These are phyloP conservation scores for Lentinus brumalis DNA, from an alignment of 768 basidiomycete species.

Conservation along the genomic window DNA sequence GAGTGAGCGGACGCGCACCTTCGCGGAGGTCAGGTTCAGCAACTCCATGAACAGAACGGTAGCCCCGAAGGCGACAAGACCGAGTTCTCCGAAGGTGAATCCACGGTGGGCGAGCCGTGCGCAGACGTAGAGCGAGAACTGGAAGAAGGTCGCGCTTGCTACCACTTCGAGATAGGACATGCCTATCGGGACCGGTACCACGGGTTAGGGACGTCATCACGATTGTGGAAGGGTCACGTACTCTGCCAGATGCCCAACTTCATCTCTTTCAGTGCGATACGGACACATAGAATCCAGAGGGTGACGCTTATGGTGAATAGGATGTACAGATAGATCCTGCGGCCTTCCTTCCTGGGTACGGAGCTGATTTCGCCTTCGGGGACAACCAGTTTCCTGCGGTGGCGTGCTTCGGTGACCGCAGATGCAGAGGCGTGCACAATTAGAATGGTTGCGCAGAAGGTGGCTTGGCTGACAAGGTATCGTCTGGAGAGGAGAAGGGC, in stretches of 20 bases:
- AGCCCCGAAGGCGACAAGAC: slow-evolving; percentile 85
- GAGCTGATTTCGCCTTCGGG: slow-evolving; percentile 73
- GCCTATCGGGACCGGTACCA: slow-evolving; percentile 46
- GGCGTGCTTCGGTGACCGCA: slow-evolving; percentile 67
- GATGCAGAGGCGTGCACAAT: slow-evolving; percentile 80
- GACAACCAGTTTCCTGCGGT: slow-evolving; percentile 40
- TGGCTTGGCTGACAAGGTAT: slow-evolving; percentile 76
- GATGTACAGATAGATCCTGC: slow-evolving; percentile 63
- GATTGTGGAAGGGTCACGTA: slow-evolving; percentile 39
- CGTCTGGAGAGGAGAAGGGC: slow-evolving; percentile 71
- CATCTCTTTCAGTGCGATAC: slow-evolving; percentile 43
- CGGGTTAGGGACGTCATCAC: not conserved
- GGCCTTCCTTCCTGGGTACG: slow-evolving; percentile 72
- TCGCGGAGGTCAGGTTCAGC: slow-evolving; percentile 78
- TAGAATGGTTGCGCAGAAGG: slow-evolving; percentile 78
- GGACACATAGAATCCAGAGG: slow-evolving; percentile 49
- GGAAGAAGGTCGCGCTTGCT: slow-evolving; percentile 79
- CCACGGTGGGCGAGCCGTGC: slow-evolving; percentile 90
- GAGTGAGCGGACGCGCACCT: slow-evolving; percentile 49
- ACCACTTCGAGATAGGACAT: slow-evolving; percentile 75
- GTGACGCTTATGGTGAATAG: slow-evolving; percentile 62
- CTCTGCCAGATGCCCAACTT: slow-evolving; percentile 70
- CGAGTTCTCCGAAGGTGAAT: slow-evolving; percentile 94
- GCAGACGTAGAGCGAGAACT: slow-evolving; percentile 87
- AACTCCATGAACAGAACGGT: slow-evolving; percentile 86